Evolutionary conservation across 2,329 filamentous ascomycete genomes (phyloP).

Genomic region (Lachnellula willkommii): DNA sequence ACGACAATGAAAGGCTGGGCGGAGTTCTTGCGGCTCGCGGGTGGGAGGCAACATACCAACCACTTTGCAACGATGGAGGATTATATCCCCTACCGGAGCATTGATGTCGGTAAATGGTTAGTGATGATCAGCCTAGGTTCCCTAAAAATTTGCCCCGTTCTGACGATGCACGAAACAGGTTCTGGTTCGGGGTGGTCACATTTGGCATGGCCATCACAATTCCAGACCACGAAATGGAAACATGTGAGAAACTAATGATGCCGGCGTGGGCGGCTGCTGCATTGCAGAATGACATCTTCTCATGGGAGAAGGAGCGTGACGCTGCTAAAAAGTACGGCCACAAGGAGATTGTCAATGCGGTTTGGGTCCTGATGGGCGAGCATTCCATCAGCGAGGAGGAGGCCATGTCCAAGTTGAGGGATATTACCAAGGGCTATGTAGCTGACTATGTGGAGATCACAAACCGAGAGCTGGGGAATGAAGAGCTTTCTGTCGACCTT

Average conservation of each 20-base stretch:
- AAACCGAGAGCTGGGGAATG: neutral
- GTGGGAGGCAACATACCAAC: neutral
- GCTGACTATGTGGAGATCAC: neutral
- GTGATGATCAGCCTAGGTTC: neutral
- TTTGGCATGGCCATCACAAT: constrained; percentile 3
- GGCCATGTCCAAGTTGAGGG: neutral
- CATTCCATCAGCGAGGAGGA: neutral
- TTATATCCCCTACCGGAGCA: constrained; percentile 1
- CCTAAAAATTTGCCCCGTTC: no score
- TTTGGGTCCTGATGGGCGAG: constrained; percentile 3
- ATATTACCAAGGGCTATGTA: neutral
- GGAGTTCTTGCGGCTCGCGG: neutral
- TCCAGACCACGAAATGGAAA: neutral
- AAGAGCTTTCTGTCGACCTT: neutral
- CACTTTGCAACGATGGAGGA: neutral
- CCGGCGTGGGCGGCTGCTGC: neutral
- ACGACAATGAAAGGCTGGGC: neutral
- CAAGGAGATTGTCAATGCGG: neutral
- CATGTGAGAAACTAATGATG: neutral
- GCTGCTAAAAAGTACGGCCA: neutral
- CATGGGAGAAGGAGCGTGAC: neutral
- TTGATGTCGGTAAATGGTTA: constrained; percentile 1
- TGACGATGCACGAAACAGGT: neutral
- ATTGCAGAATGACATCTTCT: neutral
- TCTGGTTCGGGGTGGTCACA: constrained; percentile 2